A percentile compares a stretch with the other conserved stretches of the same genome.
Evolutionary conservation across 1,284 basidiomycete genomes (phyloP).

Genomic region (Apiotrichum gamsii): DNA sequence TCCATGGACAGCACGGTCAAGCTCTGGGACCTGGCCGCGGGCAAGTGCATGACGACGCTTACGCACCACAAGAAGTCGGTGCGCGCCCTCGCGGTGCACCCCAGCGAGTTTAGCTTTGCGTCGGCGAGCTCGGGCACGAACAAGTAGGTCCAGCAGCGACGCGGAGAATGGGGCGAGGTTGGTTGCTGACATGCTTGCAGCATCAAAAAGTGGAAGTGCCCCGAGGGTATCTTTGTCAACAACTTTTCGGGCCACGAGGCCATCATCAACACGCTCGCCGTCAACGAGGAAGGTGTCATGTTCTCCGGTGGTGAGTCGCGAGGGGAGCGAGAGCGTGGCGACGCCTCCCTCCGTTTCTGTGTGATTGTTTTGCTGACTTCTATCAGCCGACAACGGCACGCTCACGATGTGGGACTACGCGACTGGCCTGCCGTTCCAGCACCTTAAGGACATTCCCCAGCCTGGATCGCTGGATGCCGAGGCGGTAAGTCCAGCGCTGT

Average conservation of each 20-base stretch:
- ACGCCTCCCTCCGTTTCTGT: too few relatives aligned
- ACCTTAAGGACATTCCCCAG: slow-evolving; percentile 87
- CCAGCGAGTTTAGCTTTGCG: slow-evolving; percentile 93
- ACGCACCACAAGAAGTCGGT: slow-evolving; percentile 99
- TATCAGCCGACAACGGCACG: slow-evolving; percentile 81
- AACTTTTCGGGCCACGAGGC: slow-evolving; percentile 95
- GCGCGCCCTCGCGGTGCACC: slow-evolving; percentile 85
- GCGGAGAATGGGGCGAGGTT: too few relatives aligned
- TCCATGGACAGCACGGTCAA: slow-evolving; percentile 96
- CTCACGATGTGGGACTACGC: slow-evolving; percentile 90
- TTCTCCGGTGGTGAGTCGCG: slow-evolving; percentile 79
- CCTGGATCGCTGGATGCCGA: slow-evolving; percentile 96
- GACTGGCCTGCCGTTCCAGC: slow-evolving; percentile 91
- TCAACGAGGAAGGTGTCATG: slow-evolving; percentile 92
- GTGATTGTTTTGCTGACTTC: too few relatives aligned
- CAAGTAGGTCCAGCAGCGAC: too few relatives aligned
- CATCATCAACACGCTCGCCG: slow-evolving; percentile 91
- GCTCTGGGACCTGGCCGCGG: slow-evolving; percentile 97
- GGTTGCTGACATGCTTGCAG: slow-evolving; percentile 14
- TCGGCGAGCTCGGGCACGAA: slow-evolving; percentile 91
- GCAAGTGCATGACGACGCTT: slow-evolving; percentile 88
- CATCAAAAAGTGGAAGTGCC: slow-evolving; percentile 99
- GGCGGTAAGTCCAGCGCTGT: slow-evolving; percentile 55
- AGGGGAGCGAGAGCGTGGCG: too few relatives aligned
- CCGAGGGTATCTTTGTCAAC: slow-evolving; percentile 88